Evolutionary conservation across 2,329 filamentous ascomycete genomes (phyloP).

Genomic region (Akanthomyces muscarius): DNA sequence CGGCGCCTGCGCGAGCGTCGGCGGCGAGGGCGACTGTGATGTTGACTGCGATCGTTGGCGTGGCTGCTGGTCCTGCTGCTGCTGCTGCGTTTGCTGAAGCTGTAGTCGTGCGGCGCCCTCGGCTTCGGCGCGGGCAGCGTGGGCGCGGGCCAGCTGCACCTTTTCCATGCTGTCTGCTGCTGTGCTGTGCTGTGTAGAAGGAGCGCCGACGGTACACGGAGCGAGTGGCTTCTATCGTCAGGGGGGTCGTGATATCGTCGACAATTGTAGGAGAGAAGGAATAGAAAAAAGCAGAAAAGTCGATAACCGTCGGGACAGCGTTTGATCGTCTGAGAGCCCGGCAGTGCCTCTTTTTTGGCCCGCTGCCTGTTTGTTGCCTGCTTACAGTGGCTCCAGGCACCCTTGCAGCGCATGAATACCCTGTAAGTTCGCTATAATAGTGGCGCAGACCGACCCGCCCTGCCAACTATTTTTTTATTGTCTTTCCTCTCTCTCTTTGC

Average conservation of each 20-base stretch:
- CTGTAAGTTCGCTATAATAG: not conserved
- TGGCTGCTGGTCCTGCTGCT: not conserved
- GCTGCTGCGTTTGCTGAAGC: not conserved
- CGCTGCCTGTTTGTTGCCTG: slow-evolving; percentile 5
- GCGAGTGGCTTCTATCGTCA: not conserved
- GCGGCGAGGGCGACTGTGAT: slow-evolving; percentile 4
- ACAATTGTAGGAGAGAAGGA: not conserved
- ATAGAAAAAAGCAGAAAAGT: not conserved
- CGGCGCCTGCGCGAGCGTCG: not conserved
- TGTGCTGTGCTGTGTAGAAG: not conserved
- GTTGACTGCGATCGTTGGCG: not conserved
- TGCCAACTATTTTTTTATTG: not conserved
- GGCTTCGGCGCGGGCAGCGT: slow-evolving; percentile 12
- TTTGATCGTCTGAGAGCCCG: slow-evolving; percentile 6
- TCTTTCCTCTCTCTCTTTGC: not conserved
- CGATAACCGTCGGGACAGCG: not conserved
- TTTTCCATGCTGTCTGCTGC: slow-evolving; percentile 10
- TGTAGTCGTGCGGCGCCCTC: slow-evolving; percentile 2
- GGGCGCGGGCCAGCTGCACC: slow-evolving; percentile 13
- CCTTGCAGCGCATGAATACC: not conserved
- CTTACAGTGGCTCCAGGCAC: not conserved
- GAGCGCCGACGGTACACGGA: not conserved
- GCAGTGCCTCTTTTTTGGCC: not conserved
- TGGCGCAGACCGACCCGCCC: slow-evolving; percentile 7
- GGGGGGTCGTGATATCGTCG: not conserved